These are phyloP conservation scores for Nevesoporus exiguus DNA, from an alignment of 768 basidiomycete genomes.

Conservation along the genomic window DNA sequence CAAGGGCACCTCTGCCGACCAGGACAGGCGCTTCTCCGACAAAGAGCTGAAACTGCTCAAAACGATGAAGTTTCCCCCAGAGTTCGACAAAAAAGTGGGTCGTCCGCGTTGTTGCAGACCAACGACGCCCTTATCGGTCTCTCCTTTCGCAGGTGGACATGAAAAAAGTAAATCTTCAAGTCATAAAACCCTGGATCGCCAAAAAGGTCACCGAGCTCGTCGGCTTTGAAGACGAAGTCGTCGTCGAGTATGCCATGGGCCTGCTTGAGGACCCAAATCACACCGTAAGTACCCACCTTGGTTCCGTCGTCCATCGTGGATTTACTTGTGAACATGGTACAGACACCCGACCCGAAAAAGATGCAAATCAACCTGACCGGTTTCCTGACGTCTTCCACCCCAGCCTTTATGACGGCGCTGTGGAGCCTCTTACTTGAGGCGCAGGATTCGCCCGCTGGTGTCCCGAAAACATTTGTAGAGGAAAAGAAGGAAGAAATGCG, in stretches of 20 bases:
- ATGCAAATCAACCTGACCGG: conserved; percentile 95
- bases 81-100: conserved; percentile 81
- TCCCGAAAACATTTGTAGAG: conserved; percentile 87
- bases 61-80: conserved; percentile 83
- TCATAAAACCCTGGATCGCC: conserved; percentile 94
- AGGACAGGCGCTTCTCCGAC: conserved; percentile 91
- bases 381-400: conserved; percentile 85
- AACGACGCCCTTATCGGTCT: not conserved
- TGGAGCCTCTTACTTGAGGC: conserved; percentile 95
- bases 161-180: conserved; percentile 89
- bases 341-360: conserved; percentile 90
- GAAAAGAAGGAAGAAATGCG: conserved; percentile 91
- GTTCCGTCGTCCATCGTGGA: not conserved
- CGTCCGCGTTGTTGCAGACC: not conserved
- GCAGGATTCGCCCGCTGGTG: conserved; percentile 82
- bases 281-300: conserved; percentile 51
- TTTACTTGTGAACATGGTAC: conserved; percentile 1
- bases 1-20: conserved; percentile 88
- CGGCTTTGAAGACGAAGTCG: conserved; percentile 95
- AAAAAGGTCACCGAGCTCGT: conserved; percentile 89
- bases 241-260: conserved; percentile 95
- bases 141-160: conserved; percentile 69
- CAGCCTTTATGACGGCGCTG: conserved; percentile 80
- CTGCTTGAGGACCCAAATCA: conserved; percentile 82
- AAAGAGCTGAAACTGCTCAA: conserved; percentile 90